phyloP scores from a whole-genome alignment of 2,329 filamentous ascomycete species.

The Pseudogymnoascus sp. region DNA sequence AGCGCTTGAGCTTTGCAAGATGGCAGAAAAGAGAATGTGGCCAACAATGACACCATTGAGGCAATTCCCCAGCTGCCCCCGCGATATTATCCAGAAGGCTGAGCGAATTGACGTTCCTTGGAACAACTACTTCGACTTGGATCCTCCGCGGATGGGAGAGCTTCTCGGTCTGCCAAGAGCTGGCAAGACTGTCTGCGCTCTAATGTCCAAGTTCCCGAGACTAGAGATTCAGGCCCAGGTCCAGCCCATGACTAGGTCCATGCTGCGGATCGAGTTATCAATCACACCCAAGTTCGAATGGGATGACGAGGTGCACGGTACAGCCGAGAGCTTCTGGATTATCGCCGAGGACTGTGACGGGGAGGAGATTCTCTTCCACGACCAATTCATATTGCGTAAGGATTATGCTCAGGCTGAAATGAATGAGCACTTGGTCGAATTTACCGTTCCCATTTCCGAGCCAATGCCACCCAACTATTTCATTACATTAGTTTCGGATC shows the following conservation, averaged over 20 bases:
- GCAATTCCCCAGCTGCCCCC: constrained; percentile 75
- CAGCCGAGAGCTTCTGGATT: constrained; percentile 92
- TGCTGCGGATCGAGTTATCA: constrained; percentile 81
- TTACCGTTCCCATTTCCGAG: constrained; percentile 92
- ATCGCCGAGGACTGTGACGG: constrained; percentile 95
- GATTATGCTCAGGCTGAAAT: constrained; percentile 78
- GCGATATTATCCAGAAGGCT: constrained; percentile 82
- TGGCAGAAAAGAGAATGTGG: constrained; percentile 99
- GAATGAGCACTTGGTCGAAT: constrained; percentile 91
- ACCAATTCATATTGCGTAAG: constrained; percentile 84
- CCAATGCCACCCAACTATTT: constrained; percentile 99
- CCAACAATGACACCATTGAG: constrained; percentile 94
- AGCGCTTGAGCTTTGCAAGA: constrained; percentile 91
- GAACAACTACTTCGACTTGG: constrained; percentile 89
- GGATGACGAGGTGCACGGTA: constrained; percentile 83
- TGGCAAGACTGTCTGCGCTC: constrained; percentile 72
- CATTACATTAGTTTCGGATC: constrained; percentile 85
- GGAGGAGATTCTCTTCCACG: constrained; percentile 89
- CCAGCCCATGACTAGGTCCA: constrained; percentile 86
- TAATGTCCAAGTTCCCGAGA: constrained; percentile 88
- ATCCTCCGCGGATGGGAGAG: constrained; percentile 93
- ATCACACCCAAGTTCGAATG: constrained; percentile 94
- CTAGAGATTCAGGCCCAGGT: constrained; percentile 89
- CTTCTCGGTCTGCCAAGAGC: constrained; percentile 83
- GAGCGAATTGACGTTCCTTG: constrained; percentile 93